Base-by-base conservation (phyloP, 83 land plant species). In the Isoetes engelmannii region DNA sequence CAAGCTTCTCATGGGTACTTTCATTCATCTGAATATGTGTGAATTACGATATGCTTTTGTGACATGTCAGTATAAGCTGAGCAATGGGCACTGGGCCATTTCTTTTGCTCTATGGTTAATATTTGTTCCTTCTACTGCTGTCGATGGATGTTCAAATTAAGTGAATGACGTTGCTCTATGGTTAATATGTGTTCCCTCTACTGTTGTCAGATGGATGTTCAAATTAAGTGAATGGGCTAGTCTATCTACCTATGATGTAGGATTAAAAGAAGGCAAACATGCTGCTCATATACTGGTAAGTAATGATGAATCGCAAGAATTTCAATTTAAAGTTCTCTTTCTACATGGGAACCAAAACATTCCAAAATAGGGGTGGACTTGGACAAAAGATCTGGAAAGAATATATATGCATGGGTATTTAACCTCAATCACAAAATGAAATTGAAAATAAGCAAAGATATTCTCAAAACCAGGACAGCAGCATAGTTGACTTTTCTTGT, bases 201-300 rank as follows among this genome's bases (percentile, higher is more conserved):
- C n/a, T 51, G 12, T 3, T 51, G 54, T 7, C 78, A 93, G 98
- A 80, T 93, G 96, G 98, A 81, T 88, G 78, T 93, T 93, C 67
- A 93, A 93, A 74, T 61, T 93, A 20, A 93, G 98, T 80, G 98
- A 93, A 69, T 93, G 98, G 98, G 87, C 81, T 15, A 87, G 86
- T 60, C 53, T 84, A 63, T 84, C 96, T 55, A 79, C 86, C 5
- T 93, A 93, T 82, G 96, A 86, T 64, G 77, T 87, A 68, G 89
- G 92, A 17, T 65, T 88, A 61, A 84, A 81, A 15, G 78, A 84
- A 59, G 98, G 98, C 18, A 75, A 89, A 48, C 80, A 71, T 71
- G 83, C 92, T 42, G 79, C 87, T 5, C 90, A 90, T 75, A 93
- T 93, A 79, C 61, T 93, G 86, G 98, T 93, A 83, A 44, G 82